Evolutionary conservation across 768 basidiomycete species (phyloP), one percentile per base, ranked within the genome.

Genomic region (Termitomyces titanicus): DNA sequence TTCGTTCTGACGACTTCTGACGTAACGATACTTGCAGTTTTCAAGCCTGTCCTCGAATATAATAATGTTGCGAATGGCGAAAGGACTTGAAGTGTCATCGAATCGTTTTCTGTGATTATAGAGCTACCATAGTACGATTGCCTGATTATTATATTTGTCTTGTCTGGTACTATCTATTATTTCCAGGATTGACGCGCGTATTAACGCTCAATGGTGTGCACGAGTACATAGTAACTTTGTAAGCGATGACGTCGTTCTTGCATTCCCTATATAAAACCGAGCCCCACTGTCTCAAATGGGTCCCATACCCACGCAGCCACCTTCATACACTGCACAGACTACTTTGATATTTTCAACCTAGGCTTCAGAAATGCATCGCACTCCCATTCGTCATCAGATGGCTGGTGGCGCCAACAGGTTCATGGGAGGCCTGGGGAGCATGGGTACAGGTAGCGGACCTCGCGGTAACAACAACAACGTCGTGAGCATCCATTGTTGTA

Each of bases 11-110:
- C 37, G 5, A 29, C 8, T 13, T 45, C 27, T 54, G 24, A 47
- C 39, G 24, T 39, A 15, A 6, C 33, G 31, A 27, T 17, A 43
- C 25, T 40, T 15, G 49, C 48, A 74, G 72, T 81, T 81, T 62
- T 82, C 80, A 48, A 81, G 79, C 57, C 55, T 81, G 42, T 72
- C 74, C 15, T 75, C 79, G 27, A 81, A 82, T 51, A 74, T 81
- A 51, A 70, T 81, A 12, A 72, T 81, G 74, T 53, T 74, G 22
- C 62, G 74, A 48, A 66, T 76, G 61, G 77, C 77, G 17, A 74
- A 70, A 59, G 79, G 78, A n/a, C 65, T 76, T 55, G 68, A 71
- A 13, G 55, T 66, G 0, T 57, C 61, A 1, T 71, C 67, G n/a
- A 78, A 73, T 60, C 69, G 76, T 27, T 75, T 79, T 56, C 63